Base-by-base conservation (phyloP, 2,329 filamentous ascomycete genomes). In the Clonostachys solani region DNA sequence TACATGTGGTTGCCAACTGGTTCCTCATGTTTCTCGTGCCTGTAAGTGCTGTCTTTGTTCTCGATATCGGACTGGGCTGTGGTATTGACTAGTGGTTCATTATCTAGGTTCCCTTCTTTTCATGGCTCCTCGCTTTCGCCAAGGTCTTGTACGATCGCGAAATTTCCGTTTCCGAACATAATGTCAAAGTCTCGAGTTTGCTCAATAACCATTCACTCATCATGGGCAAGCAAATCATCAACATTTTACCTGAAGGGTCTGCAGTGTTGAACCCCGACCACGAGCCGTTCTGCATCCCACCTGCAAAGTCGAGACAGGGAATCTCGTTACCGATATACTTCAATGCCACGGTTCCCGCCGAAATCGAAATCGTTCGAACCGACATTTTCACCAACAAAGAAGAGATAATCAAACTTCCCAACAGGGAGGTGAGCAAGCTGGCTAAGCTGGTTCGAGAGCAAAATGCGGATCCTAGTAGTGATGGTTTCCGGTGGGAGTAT, bases 191-290 rank as follows among this genome's bases (percentile, higher is more conserved):
- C 15, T 87, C 86, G 29, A 85, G 81, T 52, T 92, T 99, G 53
- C 74, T 96, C 51, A 89, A 96, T 63, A 96, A 97, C 63, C 81
- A 89, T 33, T 96, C 92, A 18, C 78, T 97, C 60, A 97, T 99
- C 53, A 80, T 96, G 69, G 94, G 94, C 60, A 94, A 91, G 65
- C 92, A 97, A 70, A 95, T 96, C 57, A 92, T 99, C 67, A 94
- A 99, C 63, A 96, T 99, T 60, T 74, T 99, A 47, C 94, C 94
- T 3, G 94, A 99, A 74, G 95, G 95, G 73, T 94, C 92, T 43
- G 94, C 92, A 13, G 77, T 91, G 43, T 74, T 99, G 52, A 99
- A 99, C 60, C 90, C 91, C 1, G 80, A 91, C 42, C 78, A 81
- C 49, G 71, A 77, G n/a, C 80, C 91, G 1, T 94, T 94, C 65